phyloP scores from a whole-genome alignment of 2,329 filamentous ascomycete genomes.

The Rhynchosporium graminicola region DNA sequence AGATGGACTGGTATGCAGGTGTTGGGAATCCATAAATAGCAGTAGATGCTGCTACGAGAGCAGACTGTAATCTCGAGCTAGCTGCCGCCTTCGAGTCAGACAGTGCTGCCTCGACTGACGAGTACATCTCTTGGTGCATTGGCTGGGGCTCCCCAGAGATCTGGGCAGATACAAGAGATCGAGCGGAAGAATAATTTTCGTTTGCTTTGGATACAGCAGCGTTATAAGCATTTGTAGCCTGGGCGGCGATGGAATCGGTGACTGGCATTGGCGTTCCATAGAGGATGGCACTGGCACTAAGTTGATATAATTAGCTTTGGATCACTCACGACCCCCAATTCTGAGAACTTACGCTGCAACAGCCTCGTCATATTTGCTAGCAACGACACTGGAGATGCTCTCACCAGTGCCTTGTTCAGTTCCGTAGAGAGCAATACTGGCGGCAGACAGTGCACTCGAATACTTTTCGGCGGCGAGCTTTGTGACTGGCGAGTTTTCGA shows the following conservation, averaged over 20 bases:
- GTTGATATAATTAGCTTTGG: slow-evolving; percentile 16
- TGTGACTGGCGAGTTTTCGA: slow-evolving; percentile 49
- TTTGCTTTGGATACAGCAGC: slow-evolving; percentile 65
- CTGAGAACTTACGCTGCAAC: slow-evolving; percentile 52
- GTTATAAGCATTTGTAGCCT: slow-evolving; percentile 60
- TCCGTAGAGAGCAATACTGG: slow-evolving; percentile 57
- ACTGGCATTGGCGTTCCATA: slow-evolving; percentile 69
- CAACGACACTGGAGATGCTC: slow-evolving; percentile 51
- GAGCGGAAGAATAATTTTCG: slow-evolving; percentile 67
- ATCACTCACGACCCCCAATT: slow-evolving; percentile 20
- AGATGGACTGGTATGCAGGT: slow-evolving; percentile 47
- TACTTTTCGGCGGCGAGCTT: slow-evolving; percentile 59
- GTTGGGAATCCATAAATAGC: slow-evolving; percentile 55
- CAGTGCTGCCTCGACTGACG: slow-evolving; percentile 69
- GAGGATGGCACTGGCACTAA: slow-evolving; percentile 55
- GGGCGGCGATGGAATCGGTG: slow-evolving; percentile 43
- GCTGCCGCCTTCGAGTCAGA: slow-evolving; percentile 64
- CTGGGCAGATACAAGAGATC: slow-evolving; percentile 66
- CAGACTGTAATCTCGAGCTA: slow-evolving; percentile 57
- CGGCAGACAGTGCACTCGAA: slow-evolving; percentile 55
- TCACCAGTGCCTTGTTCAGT: slow-evolving; percentile 45
- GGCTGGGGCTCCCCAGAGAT: slow-evolving; percentile 70
- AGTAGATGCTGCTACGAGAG: slow-evolving; percentile 54
- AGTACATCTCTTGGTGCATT: slow-evolving; percentile 66
- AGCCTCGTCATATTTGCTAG: slow-evolving; percentile 56